Percentiles rank a stretch among this genome's conserved stretches.
These are phyloP conservation scores for Aspergillus phoenicis DNA, from an alignment of 2,329 filamentous ascomycete species.

Conservation along the genomic window DNA sequence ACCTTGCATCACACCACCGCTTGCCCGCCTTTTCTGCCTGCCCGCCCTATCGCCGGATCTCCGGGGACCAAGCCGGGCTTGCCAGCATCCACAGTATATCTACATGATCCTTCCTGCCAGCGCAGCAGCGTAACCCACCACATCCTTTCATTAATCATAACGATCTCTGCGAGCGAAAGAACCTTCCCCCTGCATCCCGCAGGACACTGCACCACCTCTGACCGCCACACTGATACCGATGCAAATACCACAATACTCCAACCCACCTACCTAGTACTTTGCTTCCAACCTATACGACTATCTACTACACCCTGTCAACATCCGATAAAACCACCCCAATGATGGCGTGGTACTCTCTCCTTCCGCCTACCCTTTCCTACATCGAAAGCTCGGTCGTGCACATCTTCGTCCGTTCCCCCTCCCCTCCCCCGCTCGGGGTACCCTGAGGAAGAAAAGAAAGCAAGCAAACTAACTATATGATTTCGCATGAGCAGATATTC, in stretches of 20 bases:
- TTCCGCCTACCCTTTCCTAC: slow-evolving; percentile 59
- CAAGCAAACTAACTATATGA: neutral
- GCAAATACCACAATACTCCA: neutral
- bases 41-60: neutral
- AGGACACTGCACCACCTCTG: neutral
- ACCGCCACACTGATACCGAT: neutral
- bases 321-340: neutral
- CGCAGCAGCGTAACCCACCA: neutral
- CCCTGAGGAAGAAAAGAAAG: neutral
- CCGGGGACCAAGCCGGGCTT: neutral
- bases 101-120: neutral
- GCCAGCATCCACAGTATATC: neutral
- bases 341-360: slow-evolving; percentile 68
- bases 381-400: slow-evolving; percentile 65
- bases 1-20: neutral
- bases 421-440: neutral
- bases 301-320: neutral
- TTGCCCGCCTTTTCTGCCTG: neutral
- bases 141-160: neutral
- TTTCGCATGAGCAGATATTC: slow-evolving; percentile 52
- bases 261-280: neutral
- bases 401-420: slow-evolving; percentile 57
- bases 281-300: neutral
- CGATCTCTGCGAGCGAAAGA: neutral
- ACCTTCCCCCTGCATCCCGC: neutral